Evolutionary conservation across 202 grass and related monocot genomes (phyloP), one percentile per base, ranked within the genome.

Genomic region (Alloteropsis angusta): DNA sequence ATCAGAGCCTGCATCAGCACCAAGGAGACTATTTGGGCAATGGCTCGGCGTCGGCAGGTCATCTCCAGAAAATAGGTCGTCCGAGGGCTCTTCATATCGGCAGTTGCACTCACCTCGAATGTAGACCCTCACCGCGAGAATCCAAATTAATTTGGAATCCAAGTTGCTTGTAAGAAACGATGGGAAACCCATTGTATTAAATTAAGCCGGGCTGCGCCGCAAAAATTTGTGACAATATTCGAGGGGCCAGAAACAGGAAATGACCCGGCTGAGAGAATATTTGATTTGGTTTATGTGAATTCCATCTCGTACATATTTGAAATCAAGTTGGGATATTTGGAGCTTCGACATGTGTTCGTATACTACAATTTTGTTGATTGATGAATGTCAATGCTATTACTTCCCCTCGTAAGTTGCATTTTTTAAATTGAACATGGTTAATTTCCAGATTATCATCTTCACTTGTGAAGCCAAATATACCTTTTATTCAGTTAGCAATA

Each of bases 51-150:
- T 89, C 2, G 46, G 87, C 60, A 74, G 87, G 53, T 74, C 87
- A 13, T 82, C 77, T 5, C 68, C 82, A 13, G 85, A 87, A 72
- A 88, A 78, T 56, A 80, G 82, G 66, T 91, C 91, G 4, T 72
- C 77, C 0, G 88, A 93, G 44, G 78, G 87, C 9, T 84, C 88
- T 1, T 88, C 85, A 8, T 82, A 88, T 88, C 85, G 88, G 41
- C 79, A 84, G 74, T 73, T 82, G 76, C 87, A 93, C 75, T 65
- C 85, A 30, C 91, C 88, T 80, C 82, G 85, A 71, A 93, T 93
- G 91, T 90, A 93, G 83, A 79, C 75, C 47, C 65, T 71, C 7
- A 1, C 46, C 14, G 54, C 22, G n/a, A 67, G 34, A 82, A 15
- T 63, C 49, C 56, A 80, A 77, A 49, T 77, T 82, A 68, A 44